These are phyloP conservation scores for Sporobolomyces phaffii DNA, from an alignment of 768 basidiomycete species.

Conservation along the genomic window DNA sequence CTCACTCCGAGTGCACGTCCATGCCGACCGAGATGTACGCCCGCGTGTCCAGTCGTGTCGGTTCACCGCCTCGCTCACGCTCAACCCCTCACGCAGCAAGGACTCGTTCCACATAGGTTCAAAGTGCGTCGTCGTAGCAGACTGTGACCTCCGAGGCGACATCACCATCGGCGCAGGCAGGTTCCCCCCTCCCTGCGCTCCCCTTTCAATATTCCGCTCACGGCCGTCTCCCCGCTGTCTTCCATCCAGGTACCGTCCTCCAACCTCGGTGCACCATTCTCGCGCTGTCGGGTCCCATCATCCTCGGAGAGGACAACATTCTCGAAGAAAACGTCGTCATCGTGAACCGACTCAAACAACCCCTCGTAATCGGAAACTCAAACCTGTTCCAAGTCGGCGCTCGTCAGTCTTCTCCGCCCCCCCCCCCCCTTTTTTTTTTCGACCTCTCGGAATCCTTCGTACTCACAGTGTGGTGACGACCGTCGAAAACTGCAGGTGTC, in stretches of 20 bases:
- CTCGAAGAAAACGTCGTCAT: conserved; percentile 87
- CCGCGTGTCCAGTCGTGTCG: neutral
- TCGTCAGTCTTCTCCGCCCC: conserved; percentile 55
- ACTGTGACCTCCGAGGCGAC: conserved; percentile 88
- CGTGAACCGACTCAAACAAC: conserved; percentile 67
- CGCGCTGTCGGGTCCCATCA: conserved; percentile 80
- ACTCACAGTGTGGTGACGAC: too few relatives aligned
- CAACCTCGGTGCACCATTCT: conserved; percentile 93
- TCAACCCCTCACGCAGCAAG: neutral
- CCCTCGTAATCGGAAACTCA: conserved; percentile 84
- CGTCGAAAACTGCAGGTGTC: conserved; percentile 57
- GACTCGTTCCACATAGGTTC: conserved; percentile 71
- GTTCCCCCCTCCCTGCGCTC: neutral
- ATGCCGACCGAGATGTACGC: conserved; percentile 16
- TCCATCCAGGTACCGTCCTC: conserved; percentile 67
- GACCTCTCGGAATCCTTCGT: neutral
- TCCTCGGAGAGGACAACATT: conserved; percentile 80
- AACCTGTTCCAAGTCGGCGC: conserved; percentile 92
- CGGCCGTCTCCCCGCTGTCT: neutral
- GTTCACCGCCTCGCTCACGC: neutral
- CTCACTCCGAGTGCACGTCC: neutral
- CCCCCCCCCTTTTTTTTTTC: neutral
- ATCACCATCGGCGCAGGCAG: conserved; percentile 82
- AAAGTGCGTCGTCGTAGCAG: conserved; percentile 82
- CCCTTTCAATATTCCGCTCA: neutral